Evolutionary conservation across 2,329 filamentous ascomycete genomes (phyloP).

Genomic region (Penicillium sp.): DNA sequence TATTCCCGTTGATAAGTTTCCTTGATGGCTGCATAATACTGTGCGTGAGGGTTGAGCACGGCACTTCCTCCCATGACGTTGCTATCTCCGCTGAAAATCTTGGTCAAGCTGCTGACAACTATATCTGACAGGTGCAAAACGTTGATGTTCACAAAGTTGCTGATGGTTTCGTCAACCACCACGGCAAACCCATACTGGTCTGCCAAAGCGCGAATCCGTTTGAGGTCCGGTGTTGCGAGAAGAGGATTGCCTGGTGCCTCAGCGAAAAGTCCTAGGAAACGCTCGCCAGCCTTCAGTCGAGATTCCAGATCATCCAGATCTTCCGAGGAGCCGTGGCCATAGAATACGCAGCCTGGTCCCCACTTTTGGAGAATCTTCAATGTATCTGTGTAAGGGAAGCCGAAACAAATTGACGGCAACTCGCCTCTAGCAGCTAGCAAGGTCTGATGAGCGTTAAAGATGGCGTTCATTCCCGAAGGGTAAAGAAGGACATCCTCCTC

Average conservation of each 20-base stretch:
- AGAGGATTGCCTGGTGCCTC: conserved; percentile 95
- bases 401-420: conserved; percentile 80
- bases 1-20: conserved; percentile 63
- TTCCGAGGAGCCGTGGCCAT: conserved; percentile 72
- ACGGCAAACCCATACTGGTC: conserved; percentile 84
- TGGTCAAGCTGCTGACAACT: conserved; percentile 91
- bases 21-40: conserved; percentile 70
- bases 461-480: conserved; percentile 90
- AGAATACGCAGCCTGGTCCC: conserved; percentile 84
- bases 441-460: conserved; percentile 81
- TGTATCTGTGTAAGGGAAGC: conserved; percentile 97
- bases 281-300: conserved; percentile 69
- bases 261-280: conserved; percentile 81
- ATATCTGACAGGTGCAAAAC: conserved; percentile 86
- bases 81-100: conserved; percentile 95
- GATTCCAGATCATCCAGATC: conserved; percentile 83
- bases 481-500: conserved; percentile 89
- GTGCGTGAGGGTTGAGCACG: conserved; percentile 65
- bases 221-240: conserved; percentile 78
- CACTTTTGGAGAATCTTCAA: conserved; percentile 95
- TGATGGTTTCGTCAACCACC: conserved; percentile 93
- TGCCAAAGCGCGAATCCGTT: conserved; percentile 75
- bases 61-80: conserved; percentile 93
- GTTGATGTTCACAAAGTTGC: conserved; percentile 94
- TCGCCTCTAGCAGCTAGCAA: conserved; percentile 65